Percentiles rank a stretch among this genome's conserved stretches.
These are phyloP conservation scores for Cyberlindnera lachancei DNA, from an alignment of 805 yeast genomes.

Conservation along the genomic window DNA sequence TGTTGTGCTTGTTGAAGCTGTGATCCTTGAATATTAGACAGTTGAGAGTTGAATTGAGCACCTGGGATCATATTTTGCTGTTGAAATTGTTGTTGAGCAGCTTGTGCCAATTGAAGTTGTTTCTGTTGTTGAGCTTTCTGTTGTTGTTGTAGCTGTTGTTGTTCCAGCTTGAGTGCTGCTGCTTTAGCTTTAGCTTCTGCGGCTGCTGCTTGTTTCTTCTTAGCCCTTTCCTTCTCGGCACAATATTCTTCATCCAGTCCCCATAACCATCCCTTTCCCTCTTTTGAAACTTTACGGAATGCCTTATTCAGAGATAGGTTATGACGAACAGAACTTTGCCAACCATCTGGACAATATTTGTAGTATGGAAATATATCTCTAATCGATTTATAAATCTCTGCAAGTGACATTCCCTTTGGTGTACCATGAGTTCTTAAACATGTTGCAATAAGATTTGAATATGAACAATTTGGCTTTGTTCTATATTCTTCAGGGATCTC, in stretches of 20 bases:
- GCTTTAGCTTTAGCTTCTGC: conserved; percentile 55
- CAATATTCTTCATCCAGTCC: conserved; percentile 81
- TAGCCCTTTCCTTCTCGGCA: conserved; percentile 70
- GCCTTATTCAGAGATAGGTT: conserved; percentile 81
- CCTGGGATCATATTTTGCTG: conserved; percentile 5
- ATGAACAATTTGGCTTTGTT: conserved; percentile 75
- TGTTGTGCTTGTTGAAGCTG: neutral
- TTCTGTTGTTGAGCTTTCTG: conserved; percentile 23
- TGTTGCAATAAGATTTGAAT: conserved; percentile 72
- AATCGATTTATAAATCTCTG: conserved; percentile 82
- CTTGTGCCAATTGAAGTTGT: conserved; percentile 19
- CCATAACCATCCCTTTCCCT: conserved; percentile 95
- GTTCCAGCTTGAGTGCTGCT: conserved; percentile 45
- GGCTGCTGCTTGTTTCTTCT: conserved; percentile 58
- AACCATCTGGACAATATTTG: conserved; percentile 90
- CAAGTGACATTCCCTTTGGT: conserved; percentile 67
- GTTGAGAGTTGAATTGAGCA: neutral
- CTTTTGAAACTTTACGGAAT: conserved; percentile 72
- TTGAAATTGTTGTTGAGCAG: conserved; percentile 9
- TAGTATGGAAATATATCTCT: conserved; percentile 87
- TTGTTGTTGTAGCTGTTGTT: conserved; percentile 37
- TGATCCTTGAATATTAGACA: neutral
- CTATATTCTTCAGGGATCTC: conserved; percentile 88
- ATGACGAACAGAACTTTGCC: conserved; percentile 94
- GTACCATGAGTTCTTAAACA: conserved; percentile 65